Evolutionary conservation across 2,329 filamentous ascomycete genomes (phyloP).

Genomic region (Calonectria crousiana): DNA sequence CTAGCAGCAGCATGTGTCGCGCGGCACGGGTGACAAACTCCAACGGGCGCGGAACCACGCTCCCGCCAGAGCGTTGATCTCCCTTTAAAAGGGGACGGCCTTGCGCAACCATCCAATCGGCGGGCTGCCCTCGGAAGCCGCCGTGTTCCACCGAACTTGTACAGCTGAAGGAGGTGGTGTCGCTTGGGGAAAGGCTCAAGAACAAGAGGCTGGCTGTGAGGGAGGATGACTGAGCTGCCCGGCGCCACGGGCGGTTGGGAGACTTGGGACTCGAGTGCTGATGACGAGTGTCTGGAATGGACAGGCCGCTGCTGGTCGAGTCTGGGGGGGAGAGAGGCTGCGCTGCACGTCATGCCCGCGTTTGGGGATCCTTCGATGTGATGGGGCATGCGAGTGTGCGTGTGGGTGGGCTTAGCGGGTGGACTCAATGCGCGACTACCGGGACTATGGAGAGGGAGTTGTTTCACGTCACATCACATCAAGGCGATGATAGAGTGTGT

Average conservation of each 20-base stretch:
- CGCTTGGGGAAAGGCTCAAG: neutral
- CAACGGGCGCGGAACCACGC: slow-evolving; percentile 18
- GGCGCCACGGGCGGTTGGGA: slow-evolving; percentile 15
- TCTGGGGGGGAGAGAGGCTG: neutral
- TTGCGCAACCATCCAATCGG: slow-evolving; percentile 22
- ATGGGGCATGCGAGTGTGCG: slow-evolving; percentile 2
- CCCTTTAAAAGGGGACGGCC: neutral
- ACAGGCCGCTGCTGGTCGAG: slow-evolving; percentile 9
- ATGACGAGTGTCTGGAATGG: neutral
- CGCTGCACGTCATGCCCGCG: slow-evolving; percentile 29
- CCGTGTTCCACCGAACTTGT: slow-evolving; percentile 16
- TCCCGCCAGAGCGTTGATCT: slow-evolving; percentile 10
- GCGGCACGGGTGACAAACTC: neutral
- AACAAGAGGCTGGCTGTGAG: slow-evolving; percentile 2
- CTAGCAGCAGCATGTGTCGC: neutral
- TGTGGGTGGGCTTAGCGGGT: slow-evolving; percentile 2
- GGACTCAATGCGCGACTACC: slow-evolving; percentile 1
- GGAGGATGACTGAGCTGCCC: neutral
- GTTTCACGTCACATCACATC: slow-evolving; percentile 19
- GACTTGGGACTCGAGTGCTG: neutral
- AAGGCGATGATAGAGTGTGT: neutral
- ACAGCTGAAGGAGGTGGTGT: neutral
- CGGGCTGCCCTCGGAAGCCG: neutral
- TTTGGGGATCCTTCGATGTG: slow-evolving; percentile 14
- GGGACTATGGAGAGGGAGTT: slow-evolving; percentile 14